Base-by-base conservation (phyloP, 2,329 filamentous ascomycete genomes). In the Monosporascus sp. region DNA sequence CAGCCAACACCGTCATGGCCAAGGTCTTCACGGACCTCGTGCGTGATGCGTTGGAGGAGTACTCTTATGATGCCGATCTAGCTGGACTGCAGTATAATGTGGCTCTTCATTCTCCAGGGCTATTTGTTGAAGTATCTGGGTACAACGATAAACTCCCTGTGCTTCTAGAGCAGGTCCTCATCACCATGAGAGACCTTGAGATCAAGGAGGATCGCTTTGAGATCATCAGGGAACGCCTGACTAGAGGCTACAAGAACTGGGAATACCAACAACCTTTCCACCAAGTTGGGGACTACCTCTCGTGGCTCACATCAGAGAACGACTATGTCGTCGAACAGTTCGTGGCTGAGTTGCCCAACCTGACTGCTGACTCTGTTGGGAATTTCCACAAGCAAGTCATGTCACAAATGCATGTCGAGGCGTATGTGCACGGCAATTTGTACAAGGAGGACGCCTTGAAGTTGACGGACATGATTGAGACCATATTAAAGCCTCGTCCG, bases 91-190 rank as follows among this genome's bases (percentile, higher is more conserved):
- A 89, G 55, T 97, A 97, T 67, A 84, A 81, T 39, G 82, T 97
- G n/a, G 77, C 78, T 4, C 80, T 87, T 25, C 87, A 89, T 63
- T 79, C 81, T 4, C 81, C 84, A 35, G 92, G 92, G 0, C 68
- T 97, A 31, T 85, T 89, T 53, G 75, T 97, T 41, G 84, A 88
- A 15, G 82, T 97, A 3, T 86, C 84, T 27, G 94, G 94, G 0
- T 99, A 97, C 74, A 99, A 97, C 62, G 94, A 99, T 71, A 99
- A 99, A 75, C 84, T 99, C 64, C 78, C 88, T 0, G 90, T 97
- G 0, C 79, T 99, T 24, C 72, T 99, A 47, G 90, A 97, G 66
- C 94, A 96, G 67, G 89, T 97, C 4, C 75, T 96, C 25, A 73
- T 84, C 14, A 91, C 88, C 9, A 89, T 97, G 80, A 84, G 89